Evolutionary conservation across 345 rosid genomes (phyloP).

Genomic region (Eucalyptus urophylla): DNA sequence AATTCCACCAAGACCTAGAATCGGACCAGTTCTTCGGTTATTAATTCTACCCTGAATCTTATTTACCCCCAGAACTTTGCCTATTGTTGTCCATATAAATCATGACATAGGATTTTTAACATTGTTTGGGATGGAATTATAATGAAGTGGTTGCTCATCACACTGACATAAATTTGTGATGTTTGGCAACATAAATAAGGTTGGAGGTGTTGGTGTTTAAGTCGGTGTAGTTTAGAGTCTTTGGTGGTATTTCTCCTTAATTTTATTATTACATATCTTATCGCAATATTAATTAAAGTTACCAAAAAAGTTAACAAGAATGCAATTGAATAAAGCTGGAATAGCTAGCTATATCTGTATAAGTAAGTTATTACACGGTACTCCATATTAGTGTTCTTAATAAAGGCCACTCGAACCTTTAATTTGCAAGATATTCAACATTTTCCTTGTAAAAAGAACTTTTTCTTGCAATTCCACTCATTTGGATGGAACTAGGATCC

Average conservation of each 20-base stretch:
- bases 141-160: no score
- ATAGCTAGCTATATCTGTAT: no score
- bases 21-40: accelerated
- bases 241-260: neutral
- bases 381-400: neutral
- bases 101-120: no score
- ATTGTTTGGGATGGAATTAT: accelerated
- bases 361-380: no score
- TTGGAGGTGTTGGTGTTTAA: neutral
- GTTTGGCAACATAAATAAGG: no score
- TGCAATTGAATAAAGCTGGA: neutral
- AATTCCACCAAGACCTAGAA: neutral
- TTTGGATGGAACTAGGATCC: neutral
- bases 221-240: neutral
- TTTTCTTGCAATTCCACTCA: neutral
- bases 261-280: no score
- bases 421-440: neutral
- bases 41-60: accelerated
- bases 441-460: neutral
- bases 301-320: no score
- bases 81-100: neutral
- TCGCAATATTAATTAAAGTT: neutral
- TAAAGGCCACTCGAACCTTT: neutral
- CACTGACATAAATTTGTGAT: neutral
- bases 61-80: neutral